Evolutionary conservation across 306 rosid species (phyloP).

Genomic region (Calophaca sinica): DNA sequence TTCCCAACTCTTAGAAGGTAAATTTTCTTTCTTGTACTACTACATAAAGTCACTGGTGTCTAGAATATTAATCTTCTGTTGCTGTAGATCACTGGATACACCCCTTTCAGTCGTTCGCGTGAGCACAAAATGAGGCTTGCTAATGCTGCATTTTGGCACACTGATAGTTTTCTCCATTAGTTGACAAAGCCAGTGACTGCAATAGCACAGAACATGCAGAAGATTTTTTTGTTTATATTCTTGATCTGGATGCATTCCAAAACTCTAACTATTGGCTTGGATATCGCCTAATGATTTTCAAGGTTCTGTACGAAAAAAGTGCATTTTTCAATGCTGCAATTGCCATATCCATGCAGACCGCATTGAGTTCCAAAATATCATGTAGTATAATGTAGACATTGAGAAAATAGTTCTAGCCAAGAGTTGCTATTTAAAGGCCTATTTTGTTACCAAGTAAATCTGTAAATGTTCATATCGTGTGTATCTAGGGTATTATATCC

Average conservation of each 20-base stretch:
- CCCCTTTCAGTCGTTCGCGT: constrained; percentile 35
- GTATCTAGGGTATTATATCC: constrained; percentile 25
- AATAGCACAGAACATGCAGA: constrained; percentile 10
- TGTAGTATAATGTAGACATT: constrained; percentile 44
- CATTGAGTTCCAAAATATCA: neutral
- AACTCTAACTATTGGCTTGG: constrained; percentile 38
- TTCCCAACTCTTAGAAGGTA: constrained; percentile 72
- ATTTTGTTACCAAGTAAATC: constrained; percentile 26
- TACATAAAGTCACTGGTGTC: constrained; percentile 14
- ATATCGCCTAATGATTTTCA: constrained; percentile 18
- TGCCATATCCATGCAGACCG: constrained; percentile 12
- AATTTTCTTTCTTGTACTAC: constrained; percentile 27
- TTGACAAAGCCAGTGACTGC: constrained; percentile 35
- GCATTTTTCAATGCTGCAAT: constrained; percentile 17
- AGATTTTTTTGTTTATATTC: constrained; percentile 30
- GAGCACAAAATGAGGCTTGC: constrained; percentile 28
- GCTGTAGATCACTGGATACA: constrained; percentile 16
- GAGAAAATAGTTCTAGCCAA: constrained; percentile 35
- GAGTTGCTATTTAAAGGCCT: constrained; percentile 9
- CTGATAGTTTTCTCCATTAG: constrained; percentile 17
- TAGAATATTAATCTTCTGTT: constrained; percentile 28
- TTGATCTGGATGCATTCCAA: constrained; percentile 42
- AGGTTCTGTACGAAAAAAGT: constrained; percentile 41
- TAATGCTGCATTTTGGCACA: constrained; percentile 37
- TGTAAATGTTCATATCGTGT: constrained; percentile 12